Conservation (phyloP, 352 stramenopile species). For the Lagenidium giganteum region DNA sequence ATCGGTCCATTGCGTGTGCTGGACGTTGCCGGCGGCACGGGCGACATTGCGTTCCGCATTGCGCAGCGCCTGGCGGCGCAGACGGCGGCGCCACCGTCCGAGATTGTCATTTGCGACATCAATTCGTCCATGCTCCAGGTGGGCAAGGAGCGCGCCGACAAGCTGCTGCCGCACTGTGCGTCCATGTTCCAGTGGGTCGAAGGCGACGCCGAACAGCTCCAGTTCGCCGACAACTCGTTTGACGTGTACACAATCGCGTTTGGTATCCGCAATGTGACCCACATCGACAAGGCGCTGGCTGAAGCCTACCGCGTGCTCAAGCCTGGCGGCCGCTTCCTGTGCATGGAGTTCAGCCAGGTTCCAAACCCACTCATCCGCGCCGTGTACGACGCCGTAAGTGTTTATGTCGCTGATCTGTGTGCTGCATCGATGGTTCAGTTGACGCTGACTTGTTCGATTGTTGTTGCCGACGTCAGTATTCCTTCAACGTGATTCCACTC, state of each 20-base stretch:
- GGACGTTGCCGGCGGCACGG: conserved; percentile 98
- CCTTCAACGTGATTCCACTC: conserved; percentile 97
- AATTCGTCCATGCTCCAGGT: conserved; percentile 99
- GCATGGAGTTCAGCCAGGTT: conserved; percentile 97
- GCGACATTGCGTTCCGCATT: conserved; percentile 98
- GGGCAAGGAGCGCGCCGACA: conserved; percentile 82
- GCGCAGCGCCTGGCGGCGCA: conserved; percentile 58
- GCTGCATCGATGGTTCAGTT: not conserved
- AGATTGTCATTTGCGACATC: conserved; percentile 98
- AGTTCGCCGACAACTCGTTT: conserved; percentile 94
- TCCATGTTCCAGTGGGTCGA: conserved; percentile 88
- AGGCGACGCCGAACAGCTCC: conserved; percentile 95
- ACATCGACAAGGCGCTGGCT: conserved; percentile 92
- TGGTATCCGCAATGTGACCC: conserved; percentile 98
- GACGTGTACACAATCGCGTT: conserved; percentile 99
- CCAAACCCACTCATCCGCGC: conserved; percentile 88
- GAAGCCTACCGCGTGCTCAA: conserved; percentile 96
- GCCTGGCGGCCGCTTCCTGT: conserved; percentile 96
- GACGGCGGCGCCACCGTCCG: conserved; percentile 26
- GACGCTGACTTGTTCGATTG: conserved; percentile 1
- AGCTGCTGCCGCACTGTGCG: conserved; percentile 53
- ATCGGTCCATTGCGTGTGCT: conserved; percentile 78
- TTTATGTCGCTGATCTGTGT: not conserved
- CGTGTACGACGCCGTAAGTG: conserved; percentile 90
- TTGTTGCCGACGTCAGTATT: conserved; percentile 86